phyloP scores from a whole-genome alignment of 441 rosid genomes.

The Populus hybrid region DNA sequence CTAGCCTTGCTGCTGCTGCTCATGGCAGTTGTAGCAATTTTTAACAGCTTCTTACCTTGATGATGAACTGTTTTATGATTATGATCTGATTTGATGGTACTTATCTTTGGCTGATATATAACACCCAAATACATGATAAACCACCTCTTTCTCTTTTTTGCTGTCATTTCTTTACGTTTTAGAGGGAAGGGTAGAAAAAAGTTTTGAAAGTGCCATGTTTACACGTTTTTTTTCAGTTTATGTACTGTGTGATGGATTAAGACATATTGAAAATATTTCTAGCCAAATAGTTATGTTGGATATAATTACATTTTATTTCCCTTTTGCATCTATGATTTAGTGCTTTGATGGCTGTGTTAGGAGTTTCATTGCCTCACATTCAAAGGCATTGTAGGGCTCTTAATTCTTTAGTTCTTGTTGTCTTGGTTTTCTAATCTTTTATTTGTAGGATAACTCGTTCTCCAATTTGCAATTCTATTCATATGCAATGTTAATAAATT shows the following conservation, averaged over 20 bases:
- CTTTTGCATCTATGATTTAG: background rate
- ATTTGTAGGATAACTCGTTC: background rate
- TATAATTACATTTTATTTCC: background rate
- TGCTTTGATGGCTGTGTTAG: background rate
- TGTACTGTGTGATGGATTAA: background rate
- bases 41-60: background rate
- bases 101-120: background rate
- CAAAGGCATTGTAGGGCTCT: background rate
- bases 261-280: background rate
- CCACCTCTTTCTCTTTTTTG: too few species aligned
- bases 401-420: background rate
- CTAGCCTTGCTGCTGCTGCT: background rate
- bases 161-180: background rate
- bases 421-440: background rate
- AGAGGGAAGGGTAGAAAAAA: background rate
- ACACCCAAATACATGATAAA: background rate
- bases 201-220: too few species aligned
- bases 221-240: too few species aligned
- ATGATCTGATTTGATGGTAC: background rate
- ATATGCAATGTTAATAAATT: background rate
- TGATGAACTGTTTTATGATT: background rate
- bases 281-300: background rate
- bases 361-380: background rate
- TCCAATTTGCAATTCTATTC: background rate
- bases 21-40: background rate